Evolutionary conservation across 768 basidiomycete genomes (phyloP).

Genomic region (Hygrocybe coccinea): DNA sequence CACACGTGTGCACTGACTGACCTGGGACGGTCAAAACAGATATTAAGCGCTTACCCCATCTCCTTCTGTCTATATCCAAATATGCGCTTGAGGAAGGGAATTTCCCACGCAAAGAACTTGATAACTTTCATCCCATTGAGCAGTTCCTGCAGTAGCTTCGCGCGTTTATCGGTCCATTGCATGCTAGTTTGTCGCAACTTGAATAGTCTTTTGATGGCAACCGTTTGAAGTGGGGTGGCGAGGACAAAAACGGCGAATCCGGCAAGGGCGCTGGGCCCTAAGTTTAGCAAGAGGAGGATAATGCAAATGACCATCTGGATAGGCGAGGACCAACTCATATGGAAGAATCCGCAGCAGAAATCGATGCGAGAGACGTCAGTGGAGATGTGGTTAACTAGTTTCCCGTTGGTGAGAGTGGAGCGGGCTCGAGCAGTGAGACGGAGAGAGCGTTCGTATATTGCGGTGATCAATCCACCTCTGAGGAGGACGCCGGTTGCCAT

Average conservation of each 20-base stretch:
- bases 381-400: constrained; percentile 90
- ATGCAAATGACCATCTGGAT: constrained; percentile 78
- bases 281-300: constrained; percentile 62
- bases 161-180: constrained; percentile 87
- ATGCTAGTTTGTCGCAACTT: constrained; percentile 66
- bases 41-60: constrained; percentile 61
- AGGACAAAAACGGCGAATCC: constrained; percentile 61
- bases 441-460: constrained; percentile 77
- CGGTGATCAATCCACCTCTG: constrained; percentile 81
- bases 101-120: constrained; percentile 89
- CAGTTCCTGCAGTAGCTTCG: constrained; percentile 85
- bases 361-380: constrained; percentile 90
- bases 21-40: too few relatives aligned
- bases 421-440: constrained; percentile 74
- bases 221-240: constrained; percentile 66
- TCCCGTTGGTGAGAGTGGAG: constrained; percentile 77
- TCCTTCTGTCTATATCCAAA: constrained; percentile 66
- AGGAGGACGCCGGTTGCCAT: constrained; percentile 73
- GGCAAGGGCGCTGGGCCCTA: constrained; percentile 59
- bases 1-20: background rate
- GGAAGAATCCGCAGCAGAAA: constrained; percentile 76
- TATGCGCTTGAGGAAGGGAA: constrained; percentile 72
- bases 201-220: constrained; percentile 71
- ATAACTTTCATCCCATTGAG: constrained; percentile 87
- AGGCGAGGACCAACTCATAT: constrained; percentile 73